Evolutionary conservation across 2,329 filamentous ascomycete genomes (phyloP).

Genomic region (Colletotrichum limetticola): DNA sequence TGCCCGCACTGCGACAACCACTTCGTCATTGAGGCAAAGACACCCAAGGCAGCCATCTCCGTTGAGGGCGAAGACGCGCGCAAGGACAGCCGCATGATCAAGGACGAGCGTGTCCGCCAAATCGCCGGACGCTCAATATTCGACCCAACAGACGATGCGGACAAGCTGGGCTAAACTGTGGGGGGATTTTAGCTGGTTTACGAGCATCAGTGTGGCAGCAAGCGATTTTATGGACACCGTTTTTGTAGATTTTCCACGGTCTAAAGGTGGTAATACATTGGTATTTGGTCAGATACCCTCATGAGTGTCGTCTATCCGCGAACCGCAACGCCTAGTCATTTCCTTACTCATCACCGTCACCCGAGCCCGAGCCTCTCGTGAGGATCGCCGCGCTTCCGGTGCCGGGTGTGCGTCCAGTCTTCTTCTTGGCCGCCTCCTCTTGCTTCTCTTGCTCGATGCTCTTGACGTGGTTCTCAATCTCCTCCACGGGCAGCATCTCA

Average conservation of each 20-base stretch:
- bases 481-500: constrained; percentile 93
- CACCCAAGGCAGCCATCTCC: constrained; percentile 83
- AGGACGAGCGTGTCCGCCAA: constrained; percentile 82
- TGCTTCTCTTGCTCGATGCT: constrained; percentile 99
- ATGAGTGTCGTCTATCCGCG: constrained; percentile 32
- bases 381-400: constrained; percentile 78
- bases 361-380: constrained; percentile 67
- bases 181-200: constrained; percentile 21
- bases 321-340: constrained; percentile 31
- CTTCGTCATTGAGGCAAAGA: constrained; percentile 90
- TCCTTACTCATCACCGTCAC: constrained; percentile 43
- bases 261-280: constrained; percentile 52
- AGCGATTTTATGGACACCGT: constrained; percentile 31
- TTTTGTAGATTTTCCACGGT: constrained; percentile 36
- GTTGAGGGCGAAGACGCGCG: constrained; percentile 93
- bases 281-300: constrained; percentile 38
- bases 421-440: constrained; percentile 97
- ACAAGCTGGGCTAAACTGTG: constrained; percentile 75
- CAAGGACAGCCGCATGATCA: constrained; percentile 89
- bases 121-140: constrained; percentile 73
- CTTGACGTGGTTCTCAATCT: constrained; percentile 98
- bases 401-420: constrained; percentile 80
- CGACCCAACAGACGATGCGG: constrained; percentile 78
- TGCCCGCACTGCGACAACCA: constrained; percentile 99
- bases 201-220: constrained; percentile 17